These are phyloP conservation scores for Metschnikowia picachoensis DNA, from an alignment of 805 yeast species.

Conservation along the genomic window DNA sequence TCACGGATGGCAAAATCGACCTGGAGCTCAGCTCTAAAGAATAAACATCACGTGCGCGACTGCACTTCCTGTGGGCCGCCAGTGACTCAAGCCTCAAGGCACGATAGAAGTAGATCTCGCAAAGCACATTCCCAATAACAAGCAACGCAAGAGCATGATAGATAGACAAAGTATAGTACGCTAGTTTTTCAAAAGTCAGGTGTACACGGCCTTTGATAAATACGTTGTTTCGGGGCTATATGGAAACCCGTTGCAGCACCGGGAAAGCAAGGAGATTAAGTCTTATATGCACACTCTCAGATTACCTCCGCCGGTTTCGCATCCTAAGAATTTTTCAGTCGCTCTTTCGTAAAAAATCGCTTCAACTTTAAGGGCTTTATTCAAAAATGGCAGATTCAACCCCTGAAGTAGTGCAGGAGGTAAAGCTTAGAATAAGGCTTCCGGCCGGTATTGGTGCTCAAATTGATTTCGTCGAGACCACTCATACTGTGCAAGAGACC, in stretches of 20 bases:
- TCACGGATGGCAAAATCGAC: slow-evolving; percentile 1
- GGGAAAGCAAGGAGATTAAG: background rate
- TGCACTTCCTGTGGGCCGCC: background rate
- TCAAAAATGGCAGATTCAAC: slow-evolving; percentile 15
- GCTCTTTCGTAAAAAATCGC: background rate
- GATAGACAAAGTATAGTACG: too few relatives aligned
- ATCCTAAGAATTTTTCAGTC: slow-evolving; percentile 8
- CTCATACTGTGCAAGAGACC: slow-evolving; percentile 41
- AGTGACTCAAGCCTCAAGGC: too few relatives aligned
- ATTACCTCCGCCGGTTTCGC: slow-evolving; percentile 8
- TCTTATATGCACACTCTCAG: slow-evolving; percentile 1
- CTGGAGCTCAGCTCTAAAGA: background rate
- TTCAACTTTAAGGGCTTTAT: background rate
- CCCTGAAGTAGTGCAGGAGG: slow-evolving; percentile 18
- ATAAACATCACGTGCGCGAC: background rate
- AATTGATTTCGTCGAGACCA: slow-evolving; percentile 24
- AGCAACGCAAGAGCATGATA: too few relatives aligned
- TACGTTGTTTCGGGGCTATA: too few relatives aligned
- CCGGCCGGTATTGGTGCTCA: slow-evolving; percentile 17
- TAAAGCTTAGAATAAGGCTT: slow-evolving; percentile 22
- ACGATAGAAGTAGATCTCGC: background rate
- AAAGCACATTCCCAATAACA: background rate
- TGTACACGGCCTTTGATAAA: too few relatives aligned
- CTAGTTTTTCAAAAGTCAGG: too few relatives aligned
- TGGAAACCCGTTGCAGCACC: too few relatives aligned